Percentiles rank a stretch among this genome's conserved stretches.
phyloP scores from a whole-genome alignment of 139 green algal species.

The Haematococcus sp. region DNA sequence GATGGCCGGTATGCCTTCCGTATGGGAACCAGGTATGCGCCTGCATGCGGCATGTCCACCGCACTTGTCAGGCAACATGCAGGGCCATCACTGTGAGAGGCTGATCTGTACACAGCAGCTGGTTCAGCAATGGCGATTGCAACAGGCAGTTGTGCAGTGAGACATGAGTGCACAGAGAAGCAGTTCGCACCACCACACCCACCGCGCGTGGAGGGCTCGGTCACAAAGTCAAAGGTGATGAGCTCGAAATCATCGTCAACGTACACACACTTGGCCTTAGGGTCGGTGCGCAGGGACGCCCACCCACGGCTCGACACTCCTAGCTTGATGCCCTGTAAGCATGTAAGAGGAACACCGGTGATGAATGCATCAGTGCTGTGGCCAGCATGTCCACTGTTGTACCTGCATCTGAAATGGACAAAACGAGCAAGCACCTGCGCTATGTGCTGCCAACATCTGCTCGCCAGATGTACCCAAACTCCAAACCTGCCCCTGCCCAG shows the following conservation, averaged over 20 bases:
- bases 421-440: neutral
- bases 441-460: neutral
- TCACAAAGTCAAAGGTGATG: slow-evolving; percentile 78
- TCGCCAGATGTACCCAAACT: neutral
- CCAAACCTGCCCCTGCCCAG: neutral
- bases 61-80: too few species aligned
- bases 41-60: neutral
- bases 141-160: too few species aligned
- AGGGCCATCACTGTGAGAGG: too few species aligned
- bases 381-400: too few species aligned
- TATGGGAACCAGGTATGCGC: slow-evolving; percentile 47
- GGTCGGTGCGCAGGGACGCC: slow-evolving; percentile 49
- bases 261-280: slow-evolving; percentile 33
- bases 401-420: too few species aligned
- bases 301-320: slow-evolving; percentile 63
- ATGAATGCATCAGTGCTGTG: neutral
- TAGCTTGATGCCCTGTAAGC: slow-evolving; percentile 52
- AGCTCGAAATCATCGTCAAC: slow-evolving; percentile 70
- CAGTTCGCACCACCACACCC: neutral
- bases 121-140: too few species aligned
- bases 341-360: neutral
- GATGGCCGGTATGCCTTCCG: slow-evolving; percentile 34
- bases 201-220: slow-evolving; percentile 53
- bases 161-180: too few species aligned
- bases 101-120: too few species aligned